Evolutionary conservation across 2,329 filamentous ascomycete species (phyloP), one percentile per base, ranked within the genome.

Genomic region (Epichloe aotearoae): DNA sequence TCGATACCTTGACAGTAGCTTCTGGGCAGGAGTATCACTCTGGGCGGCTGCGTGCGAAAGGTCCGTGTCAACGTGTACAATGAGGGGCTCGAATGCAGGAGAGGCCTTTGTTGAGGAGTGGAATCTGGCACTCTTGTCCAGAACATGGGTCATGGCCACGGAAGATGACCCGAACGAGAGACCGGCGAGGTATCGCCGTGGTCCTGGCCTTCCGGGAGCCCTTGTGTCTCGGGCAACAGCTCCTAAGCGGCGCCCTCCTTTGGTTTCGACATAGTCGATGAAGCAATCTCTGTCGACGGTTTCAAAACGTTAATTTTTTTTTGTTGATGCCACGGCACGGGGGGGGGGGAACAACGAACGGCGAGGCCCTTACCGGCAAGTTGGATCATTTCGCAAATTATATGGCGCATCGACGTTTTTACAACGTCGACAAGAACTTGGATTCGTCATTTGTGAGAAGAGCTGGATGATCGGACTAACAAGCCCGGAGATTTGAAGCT

Each of bases 161-260:
- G 91, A 97, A 1, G 86, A 93, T 1, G 85, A 72, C 1, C 93
- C 91, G 59, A 88, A 83, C 0, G 90, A 95, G 2, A 96, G 71
- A 5, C 89, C 88, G 19, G 95, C 71, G 17, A 95, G 71, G 46
- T 95, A 77, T 49, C 62, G 61, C 40, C 64, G 64, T 11, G 63
- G 59, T 56, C 60, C 62, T 54, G 60, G 64, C 52, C 64, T 61
- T 50, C 61, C 56, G 45, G 62, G 59, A 54, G 60, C 55, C 50
- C 69, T 67, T 47, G 68, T 73, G 51, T 78, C 74, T 41, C 71
- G 72, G 60, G 73, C 74, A 6, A 80, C 66, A 19, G 68, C 66
- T 55, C 72, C 73, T 30, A 81, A 68, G 19, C 89, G 86, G 66
- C 91, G 91, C 58, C 88, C 77, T 54, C 83, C 76, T 67, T 97